Evolutionary conservation across 208 protist genomes (phyloP).

Genomic region (Acanthamoeba lenticulata): DNA sequence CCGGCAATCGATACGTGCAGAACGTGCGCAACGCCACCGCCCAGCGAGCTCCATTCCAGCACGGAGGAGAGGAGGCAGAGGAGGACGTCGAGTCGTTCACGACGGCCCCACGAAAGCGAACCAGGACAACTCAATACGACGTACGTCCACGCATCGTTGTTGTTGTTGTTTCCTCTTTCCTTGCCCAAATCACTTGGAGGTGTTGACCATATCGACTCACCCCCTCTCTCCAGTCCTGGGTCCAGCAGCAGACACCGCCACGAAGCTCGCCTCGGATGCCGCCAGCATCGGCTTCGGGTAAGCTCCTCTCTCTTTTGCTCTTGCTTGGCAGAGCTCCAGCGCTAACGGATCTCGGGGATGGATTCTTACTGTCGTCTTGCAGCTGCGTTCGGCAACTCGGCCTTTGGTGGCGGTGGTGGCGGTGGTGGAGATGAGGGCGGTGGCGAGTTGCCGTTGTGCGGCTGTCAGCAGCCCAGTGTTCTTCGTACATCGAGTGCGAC

Average conservation of each 20-base stretch:
- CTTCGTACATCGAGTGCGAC: neutral
- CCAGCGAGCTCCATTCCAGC: neutral
- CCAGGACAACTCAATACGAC: neutral
- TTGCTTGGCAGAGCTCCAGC: neutral
- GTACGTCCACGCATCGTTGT: neutral
- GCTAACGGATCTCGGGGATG: neutral
- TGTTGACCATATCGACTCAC: neutral
- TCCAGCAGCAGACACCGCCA: neutral
- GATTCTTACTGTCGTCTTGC: neutral
- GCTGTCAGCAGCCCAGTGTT: neutral
- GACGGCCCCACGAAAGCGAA: neutral
- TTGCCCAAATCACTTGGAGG: neutral
- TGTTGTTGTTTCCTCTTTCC: neutral
- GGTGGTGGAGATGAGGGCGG: neutral
- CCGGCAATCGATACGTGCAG: neutral
- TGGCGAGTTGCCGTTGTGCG: neutral
- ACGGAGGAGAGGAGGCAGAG: neutral
- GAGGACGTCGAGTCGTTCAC: neutral
- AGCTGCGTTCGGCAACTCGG: neutral
- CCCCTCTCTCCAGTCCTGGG: neutral
- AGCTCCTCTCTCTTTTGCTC: too few species aligned
- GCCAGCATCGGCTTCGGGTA: neutral
- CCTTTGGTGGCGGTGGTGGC: neutral
- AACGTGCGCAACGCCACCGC: neutral
- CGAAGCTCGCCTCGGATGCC: neutral